A percentile compares a stretch with the other conserved stretches of the same genome.
These are phyloP conservation scores for Penicillium coprophilum DNA, from an alignment of 495 filamentous ascomycete species.

Conservation along the genomic window DNA sequence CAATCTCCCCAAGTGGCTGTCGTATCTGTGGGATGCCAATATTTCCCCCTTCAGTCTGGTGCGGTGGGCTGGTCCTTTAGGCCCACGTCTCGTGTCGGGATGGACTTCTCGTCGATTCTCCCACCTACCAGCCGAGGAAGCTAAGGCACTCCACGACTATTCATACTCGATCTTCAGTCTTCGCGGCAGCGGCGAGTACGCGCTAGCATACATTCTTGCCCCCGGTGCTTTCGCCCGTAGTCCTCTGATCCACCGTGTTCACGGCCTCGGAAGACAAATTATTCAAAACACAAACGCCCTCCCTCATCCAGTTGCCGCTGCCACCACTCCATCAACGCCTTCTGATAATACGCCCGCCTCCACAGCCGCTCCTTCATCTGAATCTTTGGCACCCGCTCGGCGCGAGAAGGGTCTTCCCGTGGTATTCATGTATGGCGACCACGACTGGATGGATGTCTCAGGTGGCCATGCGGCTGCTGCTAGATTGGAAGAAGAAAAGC, in stretches of 20 bases:
- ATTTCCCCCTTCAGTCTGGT: conserved; percentile 91
- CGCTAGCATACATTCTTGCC: conserved; percentile 85
- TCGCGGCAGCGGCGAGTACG: conserved; percentile 92
- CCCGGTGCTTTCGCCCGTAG: conserved; percentile 90
- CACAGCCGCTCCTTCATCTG: conserved; percentile 4
- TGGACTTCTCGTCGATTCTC: conserved; percentile 94
- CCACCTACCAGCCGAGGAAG: conserved; percentile 78
- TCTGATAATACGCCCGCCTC: conserved; percentile 15
- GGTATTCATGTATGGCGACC: conserved; percentile 91
- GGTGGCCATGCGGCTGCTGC: conserved; percentile 80
- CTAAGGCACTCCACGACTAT: conserved; percentile 84
- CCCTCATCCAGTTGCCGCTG: conserved; percentile 13
- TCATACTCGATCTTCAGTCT: conserved; percentile 93
- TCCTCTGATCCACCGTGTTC: conserved; percentile 82
- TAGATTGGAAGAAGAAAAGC: conserved; percentile 71
- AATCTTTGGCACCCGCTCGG: conserved; percentile 21
- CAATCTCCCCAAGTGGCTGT: conserved; percentile 77
- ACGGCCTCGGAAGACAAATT: conserved; percentile 75
- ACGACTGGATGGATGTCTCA: conserved; percentile 96
- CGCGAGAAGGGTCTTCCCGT: conserved; percentile 79
- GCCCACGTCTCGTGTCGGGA: conserved; percentile 86
- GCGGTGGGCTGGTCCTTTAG: conserved; percentile 86
- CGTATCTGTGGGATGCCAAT: conserved; percentile 95
- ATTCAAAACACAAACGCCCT: conserved; percentile 31
- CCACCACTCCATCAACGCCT: conserved; percentile 4